These are phyloP conservation scores for Erigeron philadelphicus DNA, from an alignment of 140 eudicot species.

Conservation along the genomic window DNA sequence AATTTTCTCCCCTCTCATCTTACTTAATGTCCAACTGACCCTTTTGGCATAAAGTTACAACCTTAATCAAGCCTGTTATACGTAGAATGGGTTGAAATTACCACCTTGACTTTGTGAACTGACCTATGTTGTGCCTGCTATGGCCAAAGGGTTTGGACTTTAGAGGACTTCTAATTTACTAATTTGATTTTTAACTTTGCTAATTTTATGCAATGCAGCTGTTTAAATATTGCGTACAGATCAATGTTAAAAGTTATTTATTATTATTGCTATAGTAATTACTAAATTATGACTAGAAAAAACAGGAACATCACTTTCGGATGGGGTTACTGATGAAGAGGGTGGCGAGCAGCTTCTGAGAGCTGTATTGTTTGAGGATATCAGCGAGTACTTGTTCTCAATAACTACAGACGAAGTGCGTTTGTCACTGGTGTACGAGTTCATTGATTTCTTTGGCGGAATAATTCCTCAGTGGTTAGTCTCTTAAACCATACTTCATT, in stretches of 20 bases:
- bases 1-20: background rate
- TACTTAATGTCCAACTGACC: background rate
- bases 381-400: slow-evolving; percentile 76
- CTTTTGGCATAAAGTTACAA: background rate
- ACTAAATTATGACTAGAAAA: slow-evolving; percentile 18
- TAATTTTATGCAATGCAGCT: slow-evolving; percentile 2
- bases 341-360: slow-evolving; percentile 74
- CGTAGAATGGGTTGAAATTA: background rate
- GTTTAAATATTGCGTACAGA: slow-evolving; percentile 11
- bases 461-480: slow-evolving; percentile 75
- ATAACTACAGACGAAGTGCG: slow-evolving; percentile 67
- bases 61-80: background rate
- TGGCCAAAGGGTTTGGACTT: background rate
- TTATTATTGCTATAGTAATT: background rate
- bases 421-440: slow-evolving; percentile 60
- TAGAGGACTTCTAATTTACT: background rate
- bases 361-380: slow-evolving; percentile 74
- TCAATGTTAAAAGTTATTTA: background rate
- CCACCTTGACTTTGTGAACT: slow-evolving; percentile 9
- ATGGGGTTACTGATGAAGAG: slow-evolving; percentile 47
- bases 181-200: background rate
- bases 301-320: slow-evolving; percentile 38
- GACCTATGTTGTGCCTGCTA: background rate
- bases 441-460: slow-evolving; percentile 80
- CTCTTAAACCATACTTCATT: slow-evolving; percentile 11